Evolutionary conservation across 179 eudicot species (phyloP).

Genomic region (Beta macrorhiza): DNA sequence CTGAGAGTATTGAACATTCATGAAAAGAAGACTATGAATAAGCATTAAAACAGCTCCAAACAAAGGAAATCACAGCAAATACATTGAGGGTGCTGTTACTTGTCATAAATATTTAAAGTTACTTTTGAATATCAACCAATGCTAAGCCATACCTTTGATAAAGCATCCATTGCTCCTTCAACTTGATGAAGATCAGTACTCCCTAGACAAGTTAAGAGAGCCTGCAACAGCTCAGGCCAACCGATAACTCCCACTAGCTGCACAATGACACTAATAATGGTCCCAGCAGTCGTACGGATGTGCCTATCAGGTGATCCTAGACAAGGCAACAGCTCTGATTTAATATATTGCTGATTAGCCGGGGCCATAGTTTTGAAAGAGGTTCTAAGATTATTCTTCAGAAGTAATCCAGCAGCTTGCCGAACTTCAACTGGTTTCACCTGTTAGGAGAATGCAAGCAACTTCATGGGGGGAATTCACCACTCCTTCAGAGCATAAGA

Average conservation of each 20-base stretch:
- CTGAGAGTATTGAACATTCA: not conserved
- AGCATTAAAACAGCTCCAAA: not conserved
- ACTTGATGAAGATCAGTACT: slow-evolving; percentile 72
- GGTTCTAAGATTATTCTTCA: slow-evolving; percentile 82
- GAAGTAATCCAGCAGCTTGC: slow-evolving; percentile 93
- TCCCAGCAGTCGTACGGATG: slow-evolving; percentile 85
- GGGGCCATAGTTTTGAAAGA: slow-evolving; percentile 60
- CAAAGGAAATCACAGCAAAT: not conserved
- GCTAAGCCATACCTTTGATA: slow-evolving; percentile 67
- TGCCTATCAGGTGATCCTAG: slow-evolving; percentile 79
- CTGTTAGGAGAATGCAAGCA: slow-evolving; percentile 39
- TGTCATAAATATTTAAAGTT: not conserved
- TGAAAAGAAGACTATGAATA: too few relatives aligned
- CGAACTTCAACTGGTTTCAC: slow-evolving; percentile 76
- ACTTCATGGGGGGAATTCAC: not conserved
- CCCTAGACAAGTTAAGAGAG: slow-evolving; percentile 73
- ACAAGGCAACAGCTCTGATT: slow-evolving; percentile 76
- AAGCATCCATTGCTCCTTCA: slow-evolving; percentile 99
- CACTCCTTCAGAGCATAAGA: not conserved
- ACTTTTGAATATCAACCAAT: not conserved
- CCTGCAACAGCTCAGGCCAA: slow-evolving; percentile 81
- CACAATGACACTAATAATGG: slow-evolving; percentile 74
- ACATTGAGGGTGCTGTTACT: not conserved
- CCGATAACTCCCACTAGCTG: slow-evolving; percentile 75
- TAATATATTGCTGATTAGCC: slow-evolving; percentile 70